These are phyloP conservation scores for Elsinoe perseae DNA, from an alignment of 2,329 filamentous ascomycete species.

Conservation along the genomic window DNA sequence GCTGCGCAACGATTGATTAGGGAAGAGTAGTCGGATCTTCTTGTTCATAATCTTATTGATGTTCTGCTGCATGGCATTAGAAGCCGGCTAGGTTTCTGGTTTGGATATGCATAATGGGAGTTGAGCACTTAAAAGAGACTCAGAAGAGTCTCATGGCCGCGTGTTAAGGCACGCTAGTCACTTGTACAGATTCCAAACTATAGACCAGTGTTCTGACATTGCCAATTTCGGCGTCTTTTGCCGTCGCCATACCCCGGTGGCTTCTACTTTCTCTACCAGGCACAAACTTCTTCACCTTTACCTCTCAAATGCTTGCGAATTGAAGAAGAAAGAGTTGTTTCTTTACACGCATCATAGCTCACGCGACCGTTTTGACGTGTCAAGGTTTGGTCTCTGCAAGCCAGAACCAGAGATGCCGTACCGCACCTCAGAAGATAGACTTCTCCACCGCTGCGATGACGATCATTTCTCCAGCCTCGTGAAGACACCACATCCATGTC, in stretches of 20 bases:
- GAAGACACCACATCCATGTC: background rate
- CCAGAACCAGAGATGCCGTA: background rate
- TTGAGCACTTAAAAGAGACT: background rate
- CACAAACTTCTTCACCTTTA: background rate
- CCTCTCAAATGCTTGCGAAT: background rate
- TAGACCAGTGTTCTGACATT: background rate
- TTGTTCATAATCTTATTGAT: background rate
- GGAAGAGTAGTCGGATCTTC: background rate
- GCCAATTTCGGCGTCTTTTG: background rate
- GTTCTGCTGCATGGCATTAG: slow-evolving; percentile 3
- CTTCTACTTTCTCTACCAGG: no score
- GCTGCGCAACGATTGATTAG: slow-evolving; percentile 48
- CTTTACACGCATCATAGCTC: background rate
- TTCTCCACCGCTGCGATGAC: background rate
- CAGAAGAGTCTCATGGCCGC: background rate
- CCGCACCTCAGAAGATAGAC: background rate
- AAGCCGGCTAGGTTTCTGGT: background rate
- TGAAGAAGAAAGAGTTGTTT: background rate
- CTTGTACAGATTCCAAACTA: background rate
- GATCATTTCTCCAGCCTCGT: background rate
- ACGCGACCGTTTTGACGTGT: background rate
- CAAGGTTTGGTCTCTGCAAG: background rate
- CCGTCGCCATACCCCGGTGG: no score
- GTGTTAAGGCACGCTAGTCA: background rate
- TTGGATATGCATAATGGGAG: background rate